These are phyloP conservation scores for Puccinia triticina DNA, from an alignment of 1,284 basidiomycete species.

Conservation along the genomic window DNA sequence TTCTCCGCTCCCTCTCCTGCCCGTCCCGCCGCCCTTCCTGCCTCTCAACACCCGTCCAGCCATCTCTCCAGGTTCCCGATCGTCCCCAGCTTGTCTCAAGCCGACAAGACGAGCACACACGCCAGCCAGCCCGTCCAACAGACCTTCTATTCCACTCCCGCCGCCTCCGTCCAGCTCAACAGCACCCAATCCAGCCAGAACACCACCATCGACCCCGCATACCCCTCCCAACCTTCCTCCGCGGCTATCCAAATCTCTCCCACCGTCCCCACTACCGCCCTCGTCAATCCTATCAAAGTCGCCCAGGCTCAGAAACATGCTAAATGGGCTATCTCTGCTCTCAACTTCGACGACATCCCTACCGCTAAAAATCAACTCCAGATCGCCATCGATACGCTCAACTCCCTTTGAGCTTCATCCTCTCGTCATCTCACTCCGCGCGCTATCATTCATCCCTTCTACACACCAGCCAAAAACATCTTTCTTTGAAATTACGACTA, in stretches of 20 bases:
- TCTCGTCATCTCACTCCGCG: background rate
- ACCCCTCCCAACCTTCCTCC: constrained; percentile 53
- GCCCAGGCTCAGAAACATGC: constrained; percentile 84
- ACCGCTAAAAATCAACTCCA: constrained; percentile 78
- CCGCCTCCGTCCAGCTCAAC: constrained; percentile 43
- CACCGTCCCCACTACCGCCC: background rate
- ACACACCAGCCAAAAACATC: background rate
- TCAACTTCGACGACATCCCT: constrained; percentile 87
- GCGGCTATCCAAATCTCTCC: constrained; percentile 57
- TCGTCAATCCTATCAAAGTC: constrained; percentile 68
- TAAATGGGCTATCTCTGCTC: constrained; percentile 81
- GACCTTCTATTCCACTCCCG: constrained; percentile 53
- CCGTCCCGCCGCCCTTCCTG: background rate
- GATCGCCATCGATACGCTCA: constrained; percentile 63
- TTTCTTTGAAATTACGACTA: background rate
- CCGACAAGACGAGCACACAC: background rate
- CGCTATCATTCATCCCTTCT: too few relatives aligned
- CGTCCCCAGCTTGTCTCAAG: background rate
- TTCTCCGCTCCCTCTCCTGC: background rate
- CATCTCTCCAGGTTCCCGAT: constrained; percentile 1
- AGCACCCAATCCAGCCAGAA: constrained; percentile 53
- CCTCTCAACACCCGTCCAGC: background rate
- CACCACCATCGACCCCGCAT: constrained; percentile 33
- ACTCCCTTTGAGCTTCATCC: background rate
- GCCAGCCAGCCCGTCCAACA: background rate